Evolutionary conservation across 2,329 filamentous ascomycete species (phyloP), one percentile per base, ranked within the genome.

Genomic region (Akanthomyces lecanii): DNA sequence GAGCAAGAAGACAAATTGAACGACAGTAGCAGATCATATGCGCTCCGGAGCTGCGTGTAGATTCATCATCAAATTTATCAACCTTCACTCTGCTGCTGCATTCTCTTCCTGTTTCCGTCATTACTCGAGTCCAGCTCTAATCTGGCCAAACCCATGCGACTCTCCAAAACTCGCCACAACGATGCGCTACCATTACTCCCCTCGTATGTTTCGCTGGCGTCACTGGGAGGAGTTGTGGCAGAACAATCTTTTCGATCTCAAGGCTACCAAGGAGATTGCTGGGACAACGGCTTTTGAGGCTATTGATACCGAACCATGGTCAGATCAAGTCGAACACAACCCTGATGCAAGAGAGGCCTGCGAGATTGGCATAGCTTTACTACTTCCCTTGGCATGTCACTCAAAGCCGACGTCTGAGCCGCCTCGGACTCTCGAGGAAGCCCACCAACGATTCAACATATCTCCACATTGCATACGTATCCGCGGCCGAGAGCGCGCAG

Each of bases 281-380:
- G 3, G 36, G 11, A 57, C 36, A 8, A 63, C 53, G 18, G 58
- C 52, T 16, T 57, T 63, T 50, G 61, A 58, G 18, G 61, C 53
- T 23, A 16, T 63, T 18, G 53, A 63, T 30, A 63, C 53, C 18
- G 61, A 63, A 25, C 53, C 61, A 30, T 57, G 53, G 61, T 23
- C 8, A 45, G 45, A 42, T 36, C 33, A 38, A 21, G 28, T 25
- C 14, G 60, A 44, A n/a, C 48, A 48, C 16, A 50, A 42, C 5
- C 12, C 8, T n/a, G 52, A 54, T 42, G 51, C 50, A 7, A 62
- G 28, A 42, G 60, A 55, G 16, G 42, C 60, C 21, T 55, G 28
- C 40, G 60, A 62, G 30, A 44, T 62, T 18, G 60, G 60, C 25
- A 14, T 62, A 16, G 33, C 60, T 11, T 57, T 62, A 21, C 53